Percentiles rank a stretch among this genome's conserved stretches.
Evolutionary conservation across 2,329 filamentous ascomycete species (phyloP).

Genomic region (Hymenoscyphus scutula): DNA sequence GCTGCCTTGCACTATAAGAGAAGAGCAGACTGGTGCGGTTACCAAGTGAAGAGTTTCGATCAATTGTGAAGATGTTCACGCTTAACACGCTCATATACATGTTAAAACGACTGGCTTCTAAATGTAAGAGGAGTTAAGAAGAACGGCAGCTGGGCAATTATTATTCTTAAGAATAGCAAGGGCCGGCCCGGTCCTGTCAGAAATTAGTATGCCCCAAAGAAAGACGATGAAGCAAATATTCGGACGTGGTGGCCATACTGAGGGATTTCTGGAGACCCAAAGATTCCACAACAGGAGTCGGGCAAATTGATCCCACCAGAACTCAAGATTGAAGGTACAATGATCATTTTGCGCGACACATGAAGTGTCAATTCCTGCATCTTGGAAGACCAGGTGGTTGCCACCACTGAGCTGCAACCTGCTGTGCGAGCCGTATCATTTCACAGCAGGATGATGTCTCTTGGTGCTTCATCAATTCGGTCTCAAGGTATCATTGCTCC

Average conservation of each 20-base stretch:
- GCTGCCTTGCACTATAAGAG: not conserved
- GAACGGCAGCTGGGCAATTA: not conserved
- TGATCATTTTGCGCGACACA: conserved; percentile 66
- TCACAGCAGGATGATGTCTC: not conserved
- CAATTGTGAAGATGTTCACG: not conserved
- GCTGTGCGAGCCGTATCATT: not conserved
- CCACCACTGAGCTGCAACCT: not conserved
- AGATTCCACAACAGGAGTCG: conserved; percentile 59
- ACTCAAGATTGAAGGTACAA: conserved; percentile 63
- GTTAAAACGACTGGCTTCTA: not conserved
- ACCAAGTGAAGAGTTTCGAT: not conserved
- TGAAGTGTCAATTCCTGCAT: conserved; percentile 57
- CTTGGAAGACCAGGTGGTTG: conserved; percentile 50
- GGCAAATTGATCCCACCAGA: conserved; percentile 39
- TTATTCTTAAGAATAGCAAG: not conserved
- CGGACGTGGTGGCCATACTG: conserved; percentile 60
- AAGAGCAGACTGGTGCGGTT: not conserved
- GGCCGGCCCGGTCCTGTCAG: not conserved
- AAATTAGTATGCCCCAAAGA: conserved; percentile 5
- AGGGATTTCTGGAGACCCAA: conserved; percentile 65
- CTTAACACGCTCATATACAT: not conserved
- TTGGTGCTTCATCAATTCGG: not conserved
- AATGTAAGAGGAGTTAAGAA: not conserved
- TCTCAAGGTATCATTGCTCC: not conserved
- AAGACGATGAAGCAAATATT: conserved; percentile 49